Evolutionary conservation across 192 early-diverging fungal genomes (phyloP).

Genomic region (Backusella liffmaniae): DNA sequence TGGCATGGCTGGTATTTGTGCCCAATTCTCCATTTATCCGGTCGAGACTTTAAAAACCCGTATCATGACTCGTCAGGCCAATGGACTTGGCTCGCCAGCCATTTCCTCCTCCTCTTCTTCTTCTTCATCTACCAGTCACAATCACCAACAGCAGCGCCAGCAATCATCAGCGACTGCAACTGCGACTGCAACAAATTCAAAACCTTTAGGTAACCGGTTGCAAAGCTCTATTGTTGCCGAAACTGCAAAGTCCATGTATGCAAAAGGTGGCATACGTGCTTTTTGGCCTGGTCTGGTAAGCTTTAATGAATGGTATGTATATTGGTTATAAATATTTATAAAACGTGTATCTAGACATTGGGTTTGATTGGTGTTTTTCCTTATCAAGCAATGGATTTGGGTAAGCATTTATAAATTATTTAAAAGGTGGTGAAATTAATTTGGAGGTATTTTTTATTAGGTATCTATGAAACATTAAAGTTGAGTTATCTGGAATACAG

Average conservation of each 20-base stretch:
- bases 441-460: conserved; percentile 25
- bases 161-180: background rate
- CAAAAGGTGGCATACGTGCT: conserved; percentile 53
- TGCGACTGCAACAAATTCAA: background rate
- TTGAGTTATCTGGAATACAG: conserved; percentile 46
- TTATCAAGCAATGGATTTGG: conserved; percentile 67
- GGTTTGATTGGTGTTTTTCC: conserved; percentile 70
- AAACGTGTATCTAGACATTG: conserved; percentile 16
- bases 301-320: background rate
- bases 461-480: conserved; percentile 72
- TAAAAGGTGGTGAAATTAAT: background rate
- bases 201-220: background rate
- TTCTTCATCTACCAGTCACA: background rate
- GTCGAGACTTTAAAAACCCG: conserved; percentile 75
- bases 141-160: background rate
- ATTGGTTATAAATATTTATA: background rate
- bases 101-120: background rate
- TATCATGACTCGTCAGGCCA: conserved; percentile 60
- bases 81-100: background rate
- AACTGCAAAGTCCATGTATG: conserved; percentile 61
- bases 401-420: background rate
- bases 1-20: conserved; percentile 66
- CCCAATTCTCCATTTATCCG: conserved; percentile 73
- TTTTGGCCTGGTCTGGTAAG: conserved; percentile 55
- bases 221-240: conserved; percentile 31